phyloP scores from a whole-genome alignment of 108 stramenopile species.

The Discostella stelligeroides region DNA sequence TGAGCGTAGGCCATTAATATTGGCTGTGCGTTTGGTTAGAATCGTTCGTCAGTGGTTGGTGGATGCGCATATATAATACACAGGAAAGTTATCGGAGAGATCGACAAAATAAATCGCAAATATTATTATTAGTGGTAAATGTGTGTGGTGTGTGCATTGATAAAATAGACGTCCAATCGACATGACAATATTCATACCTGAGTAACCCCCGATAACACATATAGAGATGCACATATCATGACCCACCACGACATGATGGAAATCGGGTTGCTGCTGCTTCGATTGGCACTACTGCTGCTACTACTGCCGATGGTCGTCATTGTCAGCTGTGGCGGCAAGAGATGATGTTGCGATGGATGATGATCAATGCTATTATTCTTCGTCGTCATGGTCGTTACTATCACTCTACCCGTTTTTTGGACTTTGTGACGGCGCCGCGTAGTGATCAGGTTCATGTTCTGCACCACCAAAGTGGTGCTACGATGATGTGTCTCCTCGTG shows the following conservation, averaged over 20 bases:
- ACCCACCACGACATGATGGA: neutral
- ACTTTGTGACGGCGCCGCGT: too few relatives aligned
- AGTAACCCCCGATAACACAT: conserved; percentile 9
- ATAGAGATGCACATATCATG: neutral
- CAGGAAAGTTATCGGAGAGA: too few relatives aligned
- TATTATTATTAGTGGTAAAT: too few relatives aligned
- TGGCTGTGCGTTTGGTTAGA: conserved; percentile 45
- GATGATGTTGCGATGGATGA: neutral
- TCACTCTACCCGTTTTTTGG: neutral
- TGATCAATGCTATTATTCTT: neutral
- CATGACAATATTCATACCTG: neutral
- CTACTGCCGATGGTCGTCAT: too few relatives aligned
- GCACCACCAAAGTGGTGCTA: too few relatives aligned
- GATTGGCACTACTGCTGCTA: too few relatives aligned
- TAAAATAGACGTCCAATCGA: too few relatives aligned
- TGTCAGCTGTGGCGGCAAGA: neutral
- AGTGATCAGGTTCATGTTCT: too few relatives aligned
- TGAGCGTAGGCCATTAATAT: conserved; percentile 69
- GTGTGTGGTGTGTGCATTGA: too few relatives aligned
- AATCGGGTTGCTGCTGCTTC: neutral
- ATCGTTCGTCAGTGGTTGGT: neutral
- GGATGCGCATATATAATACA: too few relatives aligned
- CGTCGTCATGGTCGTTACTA: neutral
- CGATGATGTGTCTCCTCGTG: too few relatives aligned
- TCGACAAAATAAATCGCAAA: too few relatives aligned